phyloP scores from a whole-genome alignment of 306 rosid genomes.

The Glycine soja region DNA sequence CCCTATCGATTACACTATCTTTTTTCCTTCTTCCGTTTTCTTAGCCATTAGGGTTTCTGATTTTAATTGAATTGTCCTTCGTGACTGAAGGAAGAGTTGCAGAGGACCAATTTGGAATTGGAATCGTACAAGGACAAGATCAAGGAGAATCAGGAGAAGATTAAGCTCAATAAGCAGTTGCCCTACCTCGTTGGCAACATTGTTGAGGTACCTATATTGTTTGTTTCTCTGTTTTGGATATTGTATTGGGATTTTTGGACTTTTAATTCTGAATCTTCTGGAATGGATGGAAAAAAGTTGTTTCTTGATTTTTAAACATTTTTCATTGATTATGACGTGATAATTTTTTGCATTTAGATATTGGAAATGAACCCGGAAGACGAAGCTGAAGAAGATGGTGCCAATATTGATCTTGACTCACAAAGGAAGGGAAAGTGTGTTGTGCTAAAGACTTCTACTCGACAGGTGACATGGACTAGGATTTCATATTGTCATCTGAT shows the following conservation, averaged over 20 bases:
- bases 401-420: slow-evolving; percentile 94
- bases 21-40: too few species aligned
- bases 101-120: slow-evolving; percentile 82
- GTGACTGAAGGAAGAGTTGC: slow-evolving; percentile 79
- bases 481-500: background rate
- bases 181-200: slow-evolving; percentile 97
- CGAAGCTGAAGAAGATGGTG: slow-evolving; percentile 97
- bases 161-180: slow-evolving; percentile 93
- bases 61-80: slow-evolving; percentile 25
- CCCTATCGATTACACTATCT: background rate
- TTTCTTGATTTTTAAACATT: background rate
- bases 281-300: background rate
- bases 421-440: slow-evolving; percentile 96
- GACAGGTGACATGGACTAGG: slow-evolving; percentile 64
- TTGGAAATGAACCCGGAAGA: slow-evolving; percentile 98
- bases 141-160: slow-evolving; percentile 95
- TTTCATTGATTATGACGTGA: background rate
- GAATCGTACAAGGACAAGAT: slow-evolving; percentile 89
- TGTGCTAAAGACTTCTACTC: slow-evolving; percentile 91
- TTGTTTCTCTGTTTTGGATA: background rate
- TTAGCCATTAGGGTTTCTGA: slow-evolving; percentile 36
- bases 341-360: slow-evolving; percentile 55
- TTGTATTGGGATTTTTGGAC: background rate
- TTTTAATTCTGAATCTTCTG: slow-evolving; percentile 8
- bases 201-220: slow-evolving; percentile 69